Evolutionary conservation across 352 stramenopile genomes (phyloP).

Genomic region (Phytophthora sojae): DNA sequence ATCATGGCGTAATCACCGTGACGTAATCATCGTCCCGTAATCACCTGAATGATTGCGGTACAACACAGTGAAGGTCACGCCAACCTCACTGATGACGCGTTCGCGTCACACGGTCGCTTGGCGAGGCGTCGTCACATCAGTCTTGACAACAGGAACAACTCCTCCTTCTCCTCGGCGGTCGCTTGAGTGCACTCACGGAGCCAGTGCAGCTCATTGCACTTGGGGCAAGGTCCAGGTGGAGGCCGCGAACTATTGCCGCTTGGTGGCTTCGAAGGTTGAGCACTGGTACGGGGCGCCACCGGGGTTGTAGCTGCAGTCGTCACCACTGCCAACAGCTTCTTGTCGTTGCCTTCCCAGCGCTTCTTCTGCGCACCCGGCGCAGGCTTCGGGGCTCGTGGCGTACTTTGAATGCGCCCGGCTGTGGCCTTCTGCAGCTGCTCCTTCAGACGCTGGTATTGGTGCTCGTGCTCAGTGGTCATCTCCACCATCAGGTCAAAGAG

Average conservation of each 20-base stretch:
- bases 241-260: not conserved
- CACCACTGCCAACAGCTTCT: not conserved
- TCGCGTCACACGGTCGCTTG: too few relatives aligned
- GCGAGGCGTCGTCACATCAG: too few relatives aligned
- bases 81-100: too few relatives aligned
- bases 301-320: too few relatives aligned
- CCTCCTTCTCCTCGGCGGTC: not conserved
- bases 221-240: not conserved
- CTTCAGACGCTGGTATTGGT: not conserved
- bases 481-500: constrained; percentile 13
- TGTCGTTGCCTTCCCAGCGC: not conserved
- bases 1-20: too few relatives aligned
- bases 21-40: too few relatives aligned
- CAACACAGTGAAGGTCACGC: too few relatives aligned
- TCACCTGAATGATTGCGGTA: too few relatives aligned
- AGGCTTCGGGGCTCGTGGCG: not conserved
- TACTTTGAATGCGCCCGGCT: not conserved
- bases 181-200: not conserved
- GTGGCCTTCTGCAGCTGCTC: not conserved
- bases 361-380: not conserved
- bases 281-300: too few relatives aligned
- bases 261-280: too few relatives aligned
- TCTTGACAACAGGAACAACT: too few relatives aligned
- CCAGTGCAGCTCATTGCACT: not conserved
- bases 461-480: constrained; percentile 8